Evolutionary conservation across 2,329 filamentous ascomycete species (phyloP).

Genomic region (Chaetothyriales sp.): DNA sequence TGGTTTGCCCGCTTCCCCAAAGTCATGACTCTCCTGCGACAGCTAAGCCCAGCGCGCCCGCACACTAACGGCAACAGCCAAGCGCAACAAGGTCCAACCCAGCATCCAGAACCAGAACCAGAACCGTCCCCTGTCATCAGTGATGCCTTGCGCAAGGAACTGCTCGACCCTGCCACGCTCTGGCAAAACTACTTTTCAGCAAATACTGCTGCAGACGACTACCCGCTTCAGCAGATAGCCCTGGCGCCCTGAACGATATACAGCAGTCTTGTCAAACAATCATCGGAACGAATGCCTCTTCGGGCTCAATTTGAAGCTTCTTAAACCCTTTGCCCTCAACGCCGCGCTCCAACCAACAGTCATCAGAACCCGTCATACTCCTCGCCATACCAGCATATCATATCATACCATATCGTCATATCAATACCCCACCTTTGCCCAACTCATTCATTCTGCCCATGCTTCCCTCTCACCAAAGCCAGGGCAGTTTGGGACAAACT

Average conservation of each 20-base stretch:
- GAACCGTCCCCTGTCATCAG: not conserved
- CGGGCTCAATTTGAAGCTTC: too few relatives aligned
- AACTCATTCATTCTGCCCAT: not conserved
- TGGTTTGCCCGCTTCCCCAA: not conserved
- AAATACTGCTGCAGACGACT: not conserved
- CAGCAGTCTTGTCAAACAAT: not conserved
- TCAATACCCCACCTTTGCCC: too few relatives aligned
- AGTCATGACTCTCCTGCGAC: not conserved
- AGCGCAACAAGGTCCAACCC: not conserved
- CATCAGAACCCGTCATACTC: not conserved
- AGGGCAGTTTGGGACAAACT: slow-evolving; percentile 32
- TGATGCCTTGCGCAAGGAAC: not conserved
- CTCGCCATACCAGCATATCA: not conserved
- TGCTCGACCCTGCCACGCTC: not conserved
- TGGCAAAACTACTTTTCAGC: not conserved
- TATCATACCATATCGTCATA: too few relatives aligned
- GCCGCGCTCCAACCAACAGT: not conserved
- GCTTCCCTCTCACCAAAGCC: slow-evolving; percentile 2
- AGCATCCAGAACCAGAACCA: not conserved
- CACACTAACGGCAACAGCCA: not conserved
- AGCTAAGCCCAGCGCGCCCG: not conserved
- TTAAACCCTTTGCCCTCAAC: not conserved
- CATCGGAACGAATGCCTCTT: not conserved
- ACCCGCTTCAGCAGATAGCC: not conserved
- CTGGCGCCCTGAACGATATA: not conserved